Conservation (phyloP, 2,329 filamentous ascomycete species). For the Dothiorella sarmentorum region DNA sequence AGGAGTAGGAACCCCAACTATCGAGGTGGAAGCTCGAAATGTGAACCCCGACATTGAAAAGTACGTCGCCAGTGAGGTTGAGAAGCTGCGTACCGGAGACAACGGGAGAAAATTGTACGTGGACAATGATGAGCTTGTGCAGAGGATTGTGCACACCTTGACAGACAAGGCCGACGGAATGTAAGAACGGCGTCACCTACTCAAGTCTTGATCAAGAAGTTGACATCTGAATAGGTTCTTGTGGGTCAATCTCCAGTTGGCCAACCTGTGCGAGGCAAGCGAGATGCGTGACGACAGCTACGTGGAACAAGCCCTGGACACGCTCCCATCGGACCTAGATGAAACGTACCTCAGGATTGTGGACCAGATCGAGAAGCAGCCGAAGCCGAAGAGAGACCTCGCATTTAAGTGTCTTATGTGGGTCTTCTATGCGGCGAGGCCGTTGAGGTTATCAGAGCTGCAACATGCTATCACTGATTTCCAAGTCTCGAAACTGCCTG, state of each 20-base stretch:
- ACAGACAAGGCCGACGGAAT: background rate
- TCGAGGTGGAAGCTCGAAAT: background rate
- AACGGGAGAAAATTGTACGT: background rate
- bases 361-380: background rate
- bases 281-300: background rate
- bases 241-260: background rate
- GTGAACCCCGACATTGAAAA: background rate
- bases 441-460: background rate
- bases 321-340: background rate
- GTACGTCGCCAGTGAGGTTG: background rate
- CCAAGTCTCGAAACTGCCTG: background rate
- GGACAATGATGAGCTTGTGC: background rate
- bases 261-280: background rate
- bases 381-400: background rate
- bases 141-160: background rate
- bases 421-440: background rate
- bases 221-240: background rate
- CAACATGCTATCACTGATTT: background rate
- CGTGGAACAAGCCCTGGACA: background rate
- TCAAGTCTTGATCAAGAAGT: background rate
- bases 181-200: background rate
- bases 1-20: background rate
- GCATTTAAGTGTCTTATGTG: background rate
- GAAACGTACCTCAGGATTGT: background rate
- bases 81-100: background rate